These are phyloP conservation scores for Lachancea sp. DNA, from an alignment of 805 yeast genomes.

Conservation along the genomic window DNA sequence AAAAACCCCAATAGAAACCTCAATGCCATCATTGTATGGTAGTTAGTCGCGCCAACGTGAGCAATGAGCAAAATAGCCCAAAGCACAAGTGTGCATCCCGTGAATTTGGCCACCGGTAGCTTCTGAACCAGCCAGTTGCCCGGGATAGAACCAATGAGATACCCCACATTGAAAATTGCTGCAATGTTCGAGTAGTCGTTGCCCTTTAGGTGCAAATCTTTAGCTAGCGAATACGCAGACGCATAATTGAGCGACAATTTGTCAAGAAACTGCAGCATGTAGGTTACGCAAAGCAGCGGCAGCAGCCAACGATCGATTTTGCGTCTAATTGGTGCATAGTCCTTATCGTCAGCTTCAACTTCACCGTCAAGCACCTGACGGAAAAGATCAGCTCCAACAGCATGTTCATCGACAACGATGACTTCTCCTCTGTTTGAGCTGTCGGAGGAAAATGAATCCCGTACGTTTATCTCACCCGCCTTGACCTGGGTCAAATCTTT, in stretches of 20 bases:
- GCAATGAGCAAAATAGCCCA: conserved; percentile 17
- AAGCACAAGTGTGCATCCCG: conserved; percentile 17
- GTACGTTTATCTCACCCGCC: conserved; percentile 1
- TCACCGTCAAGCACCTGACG: conserved; percentile 13
- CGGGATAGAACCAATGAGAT: conserved; percentile 29
- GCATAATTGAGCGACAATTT: conserved; percentile 16
- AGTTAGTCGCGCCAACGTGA: conserved; percentile 17
- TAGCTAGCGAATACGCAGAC: conserved; percentile 20
- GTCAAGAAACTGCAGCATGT: conserved; percentile 19
- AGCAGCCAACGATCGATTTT: conserved; percentile 19
- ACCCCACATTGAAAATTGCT: conserved; percentile 37
- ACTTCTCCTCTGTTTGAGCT: conserved; percentile 1
- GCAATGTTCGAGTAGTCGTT: conserved; percentile 36
- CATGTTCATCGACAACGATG: conserved; percentile 4
- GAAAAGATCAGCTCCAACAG: conserved; percentile 16
- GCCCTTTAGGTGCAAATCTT: conserved; percentile 36
- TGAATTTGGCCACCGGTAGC: conserved; percentile 24
- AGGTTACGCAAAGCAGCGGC: conserved; percentile 18
- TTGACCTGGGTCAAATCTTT: not conserved
- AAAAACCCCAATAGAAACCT: conserved; percentile 22
- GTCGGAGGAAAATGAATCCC: not conserved
- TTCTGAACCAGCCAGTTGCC: conserved; percentile 18
- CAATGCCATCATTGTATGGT: conserved; percentile 16
- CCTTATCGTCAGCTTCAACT: conserved; percentile 11
- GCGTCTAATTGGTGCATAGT: conserved; percentile 17